Evolutionary conservation across 331 rosid species (phyloP), one percentile per base, ranked within the genome.

Genomic region (Pyrus hybrid): DNA sequence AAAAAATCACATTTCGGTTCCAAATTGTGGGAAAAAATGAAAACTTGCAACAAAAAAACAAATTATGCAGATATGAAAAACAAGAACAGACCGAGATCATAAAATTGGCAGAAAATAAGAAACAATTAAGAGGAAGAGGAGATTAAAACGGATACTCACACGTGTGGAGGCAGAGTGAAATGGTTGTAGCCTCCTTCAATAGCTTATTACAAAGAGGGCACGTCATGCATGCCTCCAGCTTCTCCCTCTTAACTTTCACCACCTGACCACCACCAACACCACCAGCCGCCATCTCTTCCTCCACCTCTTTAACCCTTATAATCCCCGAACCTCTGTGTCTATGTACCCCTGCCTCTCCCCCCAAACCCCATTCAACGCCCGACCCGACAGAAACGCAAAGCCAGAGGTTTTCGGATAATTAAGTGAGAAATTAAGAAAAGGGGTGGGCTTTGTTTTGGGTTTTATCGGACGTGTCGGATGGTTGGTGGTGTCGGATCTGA

Each of bases 121-220:
- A 74, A 25, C 22, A 72, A 80, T 23, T 47, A 16, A 77, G 35
- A n/a, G 32, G 56, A 49, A 67, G 21, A 58, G 70, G 56, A 71
- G 72, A 80, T 47, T 33, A 26, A 43, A 30, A 69, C 1, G 67
- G 5, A 18, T 13, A 85, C 80, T 79, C 57, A 87, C 91, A 87
- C 78, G 91, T 85, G 83, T 87, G 89, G 64, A 87, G 91, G 80
- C 91, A 87, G 45, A 87, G 81, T 76, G 91, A 87, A 16, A 85
- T 83, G 37, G 91, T 87, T 11, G 91, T 87, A 67, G 91, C 91
- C 71, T 87, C 91, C 71, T 79, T 81, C 85, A 87, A 72, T 57
- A 87, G 89, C 79, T 76, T 87, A 35, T 85, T 28, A 76, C 89
- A 87, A 67, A 87, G 91, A 76, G 85, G 87, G 86, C 91, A 87